A percentile compares a stretch with the other conserved stretches of the same genome.
phyloP scores from a whole-genome alignment of 192 early-diverging fungal species.

The Coemansia sp. region DNA sequence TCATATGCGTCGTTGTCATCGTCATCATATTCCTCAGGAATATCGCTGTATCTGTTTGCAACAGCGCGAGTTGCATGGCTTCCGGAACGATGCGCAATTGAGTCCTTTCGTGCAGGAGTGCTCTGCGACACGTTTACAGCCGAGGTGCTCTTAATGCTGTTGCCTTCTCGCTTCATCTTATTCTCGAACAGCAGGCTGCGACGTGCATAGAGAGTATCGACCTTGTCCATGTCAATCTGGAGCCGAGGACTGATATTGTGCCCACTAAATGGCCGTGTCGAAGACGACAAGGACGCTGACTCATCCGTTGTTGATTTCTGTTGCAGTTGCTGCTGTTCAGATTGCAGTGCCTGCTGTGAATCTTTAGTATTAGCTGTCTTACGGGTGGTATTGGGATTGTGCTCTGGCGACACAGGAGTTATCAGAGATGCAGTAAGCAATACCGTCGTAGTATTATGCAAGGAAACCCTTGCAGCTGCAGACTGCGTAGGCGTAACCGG shows the following conservation, averaged over 20 bases:
- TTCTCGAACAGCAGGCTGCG: constrained; percentile 49
- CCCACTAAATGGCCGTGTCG: constrained; percentile 29
- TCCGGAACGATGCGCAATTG: not conserved
- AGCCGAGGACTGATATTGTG: constrained; percentile 38
- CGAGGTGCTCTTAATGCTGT: not conserved
- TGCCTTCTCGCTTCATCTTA: constrained; percentile 31
- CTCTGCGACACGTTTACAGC: not conserved
- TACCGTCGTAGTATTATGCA: not conserved
- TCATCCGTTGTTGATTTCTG: not conserved
- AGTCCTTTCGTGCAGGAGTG: not conserved
- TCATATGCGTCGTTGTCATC: constrained; percentile 10
- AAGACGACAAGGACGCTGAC: constrained; percentile 4
- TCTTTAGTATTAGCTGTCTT: not conserved
- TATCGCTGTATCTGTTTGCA: constrained; percentile 11
- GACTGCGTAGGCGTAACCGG: constrained; percentile 23
- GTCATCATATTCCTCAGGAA: constrained; percentile 8
- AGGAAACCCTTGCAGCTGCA: not conserved
- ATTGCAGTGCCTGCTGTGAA: not conserved
- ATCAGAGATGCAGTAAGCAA: constrained; percentile 6
- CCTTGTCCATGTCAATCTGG: constrained; percentile 47
- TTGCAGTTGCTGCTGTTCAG: not conserved
- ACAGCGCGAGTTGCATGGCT: not conserved
- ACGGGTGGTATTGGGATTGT: not conserved
- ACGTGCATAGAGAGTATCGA: constrained; percentile 38
- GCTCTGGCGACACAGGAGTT: constrained; percentile 25